phyloP scores from a whole-genome alignment of 305 asterid species.

The Fraxinus ornus region DNA sequence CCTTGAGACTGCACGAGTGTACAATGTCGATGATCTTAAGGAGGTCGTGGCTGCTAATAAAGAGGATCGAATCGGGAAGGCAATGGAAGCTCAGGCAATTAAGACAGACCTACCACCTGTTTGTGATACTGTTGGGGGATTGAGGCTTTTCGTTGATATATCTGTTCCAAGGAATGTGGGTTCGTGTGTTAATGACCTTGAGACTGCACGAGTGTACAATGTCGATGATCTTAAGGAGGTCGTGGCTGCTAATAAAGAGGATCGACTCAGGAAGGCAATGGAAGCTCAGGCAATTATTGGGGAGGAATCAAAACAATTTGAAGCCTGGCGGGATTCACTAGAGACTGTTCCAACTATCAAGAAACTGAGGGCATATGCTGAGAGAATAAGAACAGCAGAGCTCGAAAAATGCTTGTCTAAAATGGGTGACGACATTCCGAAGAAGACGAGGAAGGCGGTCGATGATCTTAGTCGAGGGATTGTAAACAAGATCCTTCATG shows the following conservation, averaged over 20 bases:
- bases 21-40: slow-evolving; percentile 91
- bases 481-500: slow-evolving; percentile 89
- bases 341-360: slow-evolving; percentile 96
- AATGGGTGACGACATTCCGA: slow-evolving; percentile 88
- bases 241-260: slow-evolving; percentile 96
- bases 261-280: slow-evolving; percentile 79
- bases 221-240: slow-evolving; percentile 97
- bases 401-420: slow-evolving; percentile 86
- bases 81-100: slow-evolving; percentile 87
- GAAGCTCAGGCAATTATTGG: slow-evolving; percentile 86
- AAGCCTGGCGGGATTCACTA: slow-evolving; percentile 92
- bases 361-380: slow-evolving; percentile 92
- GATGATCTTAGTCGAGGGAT: slow-evolving; percentile 91
- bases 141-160: slow-evolving; percentile 78
- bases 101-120: slow-evolving; percentile 57
- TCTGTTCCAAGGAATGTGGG: slow-evolving; percentile 96
- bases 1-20: slow-evolving; percentile 61
- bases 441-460: slow-evolving; percentile 76
- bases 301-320: slow-evolving; percentile 84
- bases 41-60: slow-evolving; percentile 97
- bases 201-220: slow-evolving; percentile 68
- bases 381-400: slow-evolving; percentile 79
- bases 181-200: slow-evolving; percentile 69
- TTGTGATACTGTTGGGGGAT: slow-evolving; percentile 42
- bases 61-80: slow-evolving; percentile 85